Conservation (phyloP, 768 basidiomycete species). For the Tylopilus sp. region DNA sequence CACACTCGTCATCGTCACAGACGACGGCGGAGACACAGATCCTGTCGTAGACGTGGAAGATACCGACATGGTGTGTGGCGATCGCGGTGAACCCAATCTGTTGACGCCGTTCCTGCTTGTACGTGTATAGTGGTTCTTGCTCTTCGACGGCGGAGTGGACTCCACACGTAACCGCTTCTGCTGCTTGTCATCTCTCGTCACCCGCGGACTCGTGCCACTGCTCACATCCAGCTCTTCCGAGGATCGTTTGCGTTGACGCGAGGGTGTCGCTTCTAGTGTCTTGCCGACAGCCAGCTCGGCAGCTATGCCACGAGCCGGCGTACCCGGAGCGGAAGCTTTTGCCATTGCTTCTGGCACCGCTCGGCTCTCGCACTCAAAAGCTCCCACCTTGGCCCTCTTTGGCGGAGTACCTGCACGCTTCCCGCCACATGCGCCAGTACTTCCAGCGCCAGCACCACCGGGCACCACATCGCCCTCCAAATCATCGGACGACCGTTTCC, state of each 20-base stretch:
- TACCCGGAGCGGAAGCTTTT: not conserved
- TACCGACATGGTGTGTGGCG: slow-evolving; percentile 7
- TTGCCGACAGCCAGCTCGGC: not conserved
- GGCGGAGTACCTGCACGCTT: slow-evolving; percentile 36
- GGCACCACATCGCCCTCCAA: slow-evolving; percentile 27
- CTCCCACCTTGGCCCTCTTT: slow-evolving; percentile 34
- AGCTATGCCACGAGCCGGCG: not conserved
- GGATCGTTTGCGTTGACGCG: slow-evolving; percentile 42
- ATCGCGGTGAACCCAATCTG: not conserved
- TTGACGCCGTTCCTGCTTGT: not conserved
- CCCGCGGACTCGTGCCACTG: slow-evolving; percentile 8
- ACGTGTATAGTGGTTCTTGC: not conserved
- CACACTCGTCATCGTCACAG: slow-evolving; percentile 18
- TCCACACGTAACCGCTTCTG: slow-evolving; percentile 32
- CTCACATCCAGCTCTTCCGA: slow-evolving; percentile 45
- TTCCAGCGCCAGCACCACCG: not conserved
- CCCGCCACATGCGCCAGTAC: not conserved
- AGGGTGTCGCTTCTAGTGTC: slow-evolving; percentile 7
- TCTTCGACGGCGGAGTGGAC: slow-evolving; percentile 10
- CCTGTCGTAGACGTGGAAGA: slow-evolving; percentile 7
- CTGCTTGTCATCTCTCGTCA: slow-evolving; percentile 16
- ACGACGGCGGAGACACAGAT: slow-evolving; percentile 21
- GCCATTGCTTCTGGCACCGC: not conserved
- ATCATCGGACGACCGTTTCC: slow-evolving; percentile 38
- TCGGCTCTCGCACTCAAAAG: slow-evolving; percentile 7